Percentiles rank a stretch among this genome's conserved stretches.
Evolutionary conservation across 257 asterid species (phyloP).

Genomic region (Fraxinus anomala): DNA sequence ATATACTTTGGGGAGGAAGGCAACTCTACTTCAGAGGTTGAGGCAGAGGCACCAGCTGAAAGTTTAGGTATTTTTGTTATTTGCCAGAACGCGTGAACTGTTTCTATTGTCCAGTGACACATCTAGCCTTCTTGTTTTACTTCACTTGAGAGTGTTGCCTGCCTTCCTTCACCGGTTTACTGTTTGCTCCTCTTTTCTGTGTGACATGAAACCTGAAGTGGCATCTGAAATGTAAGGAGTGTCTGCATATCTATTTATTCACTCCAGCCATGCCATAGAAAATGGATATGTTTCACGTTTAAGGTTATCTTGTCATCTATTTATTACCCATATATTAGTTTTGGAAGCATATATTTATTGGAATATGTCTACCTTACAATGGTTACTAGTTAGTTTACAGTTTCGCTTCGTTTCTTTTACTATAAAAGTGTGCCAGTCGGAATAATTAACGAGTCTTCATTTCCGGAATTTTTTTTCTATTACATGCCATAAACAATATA

Average conservation of each 20-base stretch:
- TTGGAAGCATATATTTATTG: neutral
- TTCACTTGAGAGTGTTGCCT: neutral
- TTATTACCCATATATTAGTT: neutral
- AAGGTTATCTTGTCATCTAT: neutral
- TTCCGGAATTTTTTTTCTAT: neutral
- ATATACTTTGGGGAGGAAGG: neutral
- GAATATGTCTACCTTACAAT: neutral
- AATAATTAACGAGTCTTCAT: neutral
- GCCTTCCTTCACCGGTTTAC: neutral
- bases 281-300: neutral
- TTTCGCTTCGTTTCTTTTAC: neutral
- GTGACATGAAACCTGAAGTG: neutral
- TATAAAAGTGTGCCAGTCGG: neutral
- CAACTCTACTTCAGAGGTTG: neutral
- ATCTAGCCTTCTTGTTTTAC: neutral
- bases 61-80: constrained; percentile 27
- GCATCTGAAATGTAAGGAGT: neutral
- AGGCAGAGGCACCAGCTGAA: constrained; percentile 1
- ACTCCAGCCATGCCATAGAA: neutral
- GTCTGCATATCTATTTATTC: neutral
- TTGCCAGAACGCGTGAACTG: neutral
- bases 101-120: neutral
- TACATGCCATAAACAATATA: neutral
- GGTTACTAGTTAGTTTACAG: neutral
- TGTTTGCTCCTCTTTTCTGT: neutral